Base-by-base conservation (phyloP, 1,284 basidiomycete genomes). In the Volvariella surrecta region DNA sequence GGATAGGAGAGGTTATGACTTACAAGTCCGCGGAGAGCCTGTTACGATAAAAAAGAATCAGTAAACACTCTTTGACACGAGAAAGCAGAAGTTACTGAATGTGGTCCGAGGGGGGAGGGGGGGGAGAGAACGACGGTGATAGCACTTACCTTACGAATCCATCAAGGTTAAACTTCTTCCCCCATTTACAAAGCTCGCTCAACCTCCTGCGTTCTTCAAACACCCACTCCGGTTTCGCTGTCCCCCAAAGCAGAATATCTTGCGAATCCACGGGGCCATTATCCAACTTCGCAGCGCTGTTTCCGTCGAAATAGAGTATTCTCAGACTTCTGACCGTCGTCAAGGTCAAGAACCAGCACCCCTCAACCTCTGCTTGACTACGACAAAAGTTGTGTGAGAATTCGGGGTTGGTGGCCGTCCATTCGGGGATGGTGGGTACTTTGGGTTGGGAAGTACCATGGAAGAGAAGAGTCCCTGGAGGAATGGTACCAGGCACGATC, bases 271-370 rank as follows among this genome's bases (percentile, higher is more conserved):
- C 50, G 1, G 57, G 38, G 16, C 64, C 63, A 2, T 45, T 48
- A 13, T 39, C 22, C 50, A 60, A 55, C 45, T 66, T 61, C 1
- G 58, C 61, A 2, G 60, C 62, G 41, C 62, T 62, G 37, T 54
- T 61, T 13, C 68, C 68, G 47, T 70, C 67, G 40, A 68, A 67
- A 45, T 69, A 66, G 24, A 68, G 51, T 1, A 69, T 44, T 9
- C 61, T 63, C 22, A 70, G 49, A 1, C 62, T 52, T 2, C 64
- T 57, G 2, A 50, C 57, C 4, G 60, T 50, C 13, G 57, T 56
- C 9, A 64, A 55, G 7, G 63, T 67, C 18, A 67, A 51, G 13
- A 65, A 58, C 61, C 61, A 65, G 44, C 62, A 62, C 2, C 54
- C 58, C 15, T 31, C 37, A n/a, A 48, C 40, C 13, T 46, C 35